phyloP scores from a whole-genome alignment of 2,329 filamentous ascomycete species.

The Colletotrichum chrysophilum region DNA sequence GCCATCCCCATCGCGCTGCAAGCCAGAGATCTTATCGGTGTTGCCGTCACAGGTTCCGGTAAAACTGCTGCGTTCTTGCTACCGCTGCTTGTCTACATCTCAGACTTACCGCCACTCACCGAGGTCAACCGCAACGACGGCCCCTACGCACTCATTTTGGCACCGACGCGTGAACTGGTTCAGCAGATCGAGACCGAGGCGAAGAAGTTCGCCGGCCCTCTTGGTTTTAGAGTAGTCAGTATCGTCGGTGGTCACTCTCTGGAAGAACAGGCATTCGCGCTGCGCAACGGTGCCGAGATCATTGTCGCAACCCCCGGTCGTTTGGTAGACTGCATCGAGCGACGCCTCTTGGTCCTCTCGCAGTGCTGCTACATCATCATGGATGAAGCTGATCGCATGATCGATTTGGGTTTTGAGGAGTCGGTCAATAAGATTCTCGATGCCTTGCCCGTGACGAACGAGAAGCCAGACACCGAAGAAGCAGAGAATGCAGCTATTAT shows the following conservation, averaged over 20 bases:
- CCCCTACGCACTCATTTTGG: conserved; percentile 95
- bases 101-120: conserved; percentile 82
- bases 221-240: conserved; percentile 94
- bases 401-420: conserved; percentile 97
- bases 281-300: conserved; percentile 94
- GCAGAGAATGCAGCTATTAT: conserved; percentile 88
- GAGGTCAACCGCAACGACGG: conserved; percentile 91
- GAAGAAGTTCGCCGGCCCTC: conserved; percentile 85
- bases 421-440: conserved; percentile 97
- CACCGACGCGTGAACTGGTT: conserved; percentile 94
- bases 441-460: conserved; percentile 88
- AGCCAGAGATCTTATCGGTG: conserved; percentile 94
- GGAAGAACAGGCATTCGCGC: conserved; percentile 89
- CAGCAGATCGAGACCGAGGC: conserved; percentile 97
- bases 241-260: conserved; percentile 97
- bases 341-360: conserved; percentile 86
- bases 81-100: conserved; percentile 92
- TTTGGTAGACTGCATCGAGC: conserved; percentile 95
- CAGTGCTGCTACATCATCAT: conserved; percentile 99
- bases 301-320: conserved; percentile 98
- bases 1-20: conserved; percentile 95
- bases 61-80: conserved; percentile 97
- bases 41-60: conserved; percentile 96
- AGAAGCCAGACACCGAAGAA: conserved; percentile 92
- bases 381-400: conserved; percentile 99